A percentile compares a stretch with the other conserved stretches of the same genome.
Conservation (phyloP, 2,329 filamentous ascomycete species). For the Sordariomycetes sp. region DNA sequence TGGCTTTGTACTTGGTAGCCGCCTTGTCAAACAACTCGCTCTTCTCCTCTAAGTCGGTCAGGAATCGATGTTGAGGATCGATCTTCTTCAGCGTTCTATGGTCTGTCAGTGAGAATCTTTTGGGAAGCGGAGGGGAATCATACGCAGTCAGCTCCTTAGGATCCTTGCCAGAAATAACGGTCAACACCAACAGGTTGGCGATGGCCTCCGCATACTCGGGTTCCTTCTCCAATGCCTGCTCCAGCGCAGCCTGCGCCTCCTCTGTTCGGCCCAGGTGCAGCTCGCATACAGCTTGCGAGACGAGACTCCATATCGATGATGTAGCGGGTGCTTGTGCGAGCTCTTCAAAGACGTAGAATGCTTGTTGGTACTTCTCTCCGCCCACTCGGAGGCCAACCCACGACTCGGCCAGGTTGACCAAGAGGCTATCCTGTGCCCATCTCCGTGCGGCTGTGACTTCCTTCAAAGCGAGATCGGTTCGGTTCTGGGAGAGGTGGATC, state of each 20-base stretch:
- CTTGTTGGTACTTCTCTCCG: slow-evolving; percentile 90
- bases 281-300: slow-evolving; percentile 85
- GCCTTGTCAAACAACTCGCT: slow-evolving; percentile 80
- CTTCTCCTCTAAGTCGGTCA: slow-evolving; percentile 75
- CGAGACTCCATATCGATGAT: slow-evolving; percentile 64
- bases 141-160: slow-evolving; percentile 53
- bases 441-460: slow-evolving; percentile 78
- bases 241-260: slow-evolving; percentile 79
- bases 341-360: slow-evolving; percentile 97
- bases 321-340: slow-evolving; percentile 80
- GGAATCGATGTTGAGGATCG: slow-evolving; percentile 59
- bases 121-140: slow-evolving; percentile 15
- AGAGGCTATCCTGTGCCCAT: slow-evolving; percentile 90
- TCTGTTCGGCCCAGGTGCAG: slow-evolving; percentile 81
- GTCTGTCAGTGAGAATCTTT: slow-evolving; percentile 13
- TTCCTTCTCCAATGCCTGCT: slow-evolving; percentile 70
- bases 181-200: slow-evolving; percentile 75
- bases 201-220: slow-evolving; percentile 64
- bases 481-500: slow-evolving; percentile 86
- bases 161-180: slow-evolving; percentile 67
- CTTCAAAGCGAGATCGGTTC: slow-evolving; percentile 81
- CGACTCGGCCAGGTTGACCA: slow-evolving; percentile 90
- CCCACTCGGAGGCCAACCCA: slow-evolving; percentile 89
- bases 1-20: slow-evolving; percentile 77
- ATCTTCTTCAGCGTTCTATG: slow-evolving; percentile 44